Conservation (phyloP, 257 asterid genomes). For the Buddleja alternifolia region DNA sequence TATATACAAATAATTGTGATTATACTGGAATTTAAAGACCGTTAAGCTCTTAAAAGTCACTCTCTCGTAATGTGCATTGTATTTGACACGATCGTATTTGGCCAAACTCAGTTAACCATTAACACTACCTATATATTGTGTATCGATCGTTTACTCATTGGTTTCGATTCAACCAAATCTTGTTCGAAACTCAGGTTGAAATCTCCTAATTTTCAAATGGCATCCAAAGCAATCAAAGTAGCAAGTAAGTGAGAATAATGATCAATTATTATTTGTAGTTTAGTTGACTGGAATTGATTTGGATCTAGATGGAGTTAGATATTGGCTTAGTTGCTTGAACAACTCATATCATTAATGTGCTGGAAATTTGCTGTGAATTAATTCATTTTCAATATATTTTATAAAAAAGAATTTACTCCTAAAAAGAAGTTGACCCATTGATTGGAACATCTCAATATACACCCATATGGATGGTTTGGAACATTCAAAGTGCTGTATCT, state of each 20-base stretch:
- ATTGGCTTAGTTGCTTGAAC: conserved; percentile 18
- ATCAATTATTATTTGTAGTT: conserved; percentile 1
- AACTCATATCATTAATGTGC: conserved; percentile 29
- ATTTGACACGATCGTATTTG: too few species aligned
- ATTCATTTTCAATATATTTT: not conserved
- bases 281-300: conserved; percentile 22
- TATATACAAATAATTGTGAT: too few species aligned
- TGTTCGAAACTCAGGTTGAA: too few species aligned
- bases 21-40: too few species aligned
- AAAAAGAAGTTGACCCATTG: conserved; percentile 17
- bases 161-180: too few species aligned
- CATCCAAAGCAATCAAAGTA: not conserved
- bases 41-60: too few species aligned
- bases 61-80: too few species aligned
- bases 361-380: conserved; percentile 29
- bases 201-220: not conserved
- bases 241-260: not conserved
- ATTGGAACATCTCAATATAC: not conserved
- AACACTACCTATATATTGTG: too few species aligned
- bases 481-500: not conserved
- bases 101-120: too few species aligned
- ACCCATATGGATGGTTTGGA: not conserved
- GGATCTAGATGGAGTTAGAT: conserved; percentile 10
- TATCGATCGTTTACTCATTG: too few species aligned
- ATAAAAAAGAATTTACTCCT: not conserved